phyloP scores from a whole-genome alignment of 768 basidiomycete species.

The Tylopilus rubrobrunneus region DNA sequence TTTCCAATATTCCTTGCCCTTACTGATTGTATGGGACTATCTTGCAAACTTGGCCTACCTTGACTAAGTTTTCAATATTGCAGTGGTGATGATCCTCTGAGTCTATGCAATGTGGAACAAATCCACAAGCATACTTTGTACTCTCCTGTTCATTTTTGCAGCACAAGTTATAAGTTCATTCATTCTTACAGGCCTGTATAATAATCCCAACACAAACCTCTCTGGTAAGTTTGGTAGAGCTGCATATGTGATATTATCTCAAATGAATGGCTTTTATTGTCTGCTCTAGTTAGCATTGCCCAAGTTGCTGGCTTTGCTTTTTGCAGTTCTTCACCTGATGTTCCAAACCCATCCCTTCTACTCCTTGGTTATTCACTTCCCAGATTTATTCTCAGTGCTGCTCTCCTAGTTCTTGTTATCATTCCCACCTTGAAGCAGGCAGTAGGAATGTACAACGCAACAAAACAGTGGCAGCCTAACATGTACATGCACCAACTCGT shows the following conservation, averaged over 20 bases:
- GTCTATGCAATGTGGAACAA: not conserved
- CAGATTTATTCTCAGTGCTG: not conserved
- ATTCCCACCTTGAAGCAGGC: not conserved
- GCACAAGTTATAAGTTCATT: not conserved
- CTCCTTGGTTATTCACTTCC: not conserved
- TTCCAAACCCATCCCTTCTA: not conserved
- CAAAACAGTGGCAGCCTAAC: conserved; percentile 7
- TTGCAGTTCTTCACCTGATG: not conserved
- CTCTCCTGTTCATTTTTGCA: not conserved
- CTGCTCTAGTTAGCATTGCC: not conserved
- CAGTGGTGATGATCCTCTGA: not conserved
- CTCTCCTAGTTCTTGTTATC: not conserved
- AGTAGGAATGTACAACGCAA: conserved; percentile 4
- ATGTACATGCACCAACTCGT: not conserved
- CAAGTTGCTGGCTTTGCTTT: not conserved
- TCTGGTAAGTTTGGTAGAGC: not conserved
- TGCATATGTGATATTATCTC: not conserved
- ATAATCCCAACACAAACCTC: not conserved
- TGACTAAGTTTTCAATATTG: not conserved
- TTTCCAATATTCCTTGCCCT: conserved; percentile 1
- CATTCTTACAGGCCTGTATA: not conserved
- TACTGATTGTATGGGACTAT: conserved; percentile 3
- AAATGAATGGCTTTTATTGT: not conserved
- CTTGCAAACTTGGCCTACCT: too few species aligned
- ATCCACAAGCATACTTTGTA: not conserved